phyloP scores from a whole-genome alignment of 1,139 yeast genomes.

The Torulaspora globosa region DNA sequence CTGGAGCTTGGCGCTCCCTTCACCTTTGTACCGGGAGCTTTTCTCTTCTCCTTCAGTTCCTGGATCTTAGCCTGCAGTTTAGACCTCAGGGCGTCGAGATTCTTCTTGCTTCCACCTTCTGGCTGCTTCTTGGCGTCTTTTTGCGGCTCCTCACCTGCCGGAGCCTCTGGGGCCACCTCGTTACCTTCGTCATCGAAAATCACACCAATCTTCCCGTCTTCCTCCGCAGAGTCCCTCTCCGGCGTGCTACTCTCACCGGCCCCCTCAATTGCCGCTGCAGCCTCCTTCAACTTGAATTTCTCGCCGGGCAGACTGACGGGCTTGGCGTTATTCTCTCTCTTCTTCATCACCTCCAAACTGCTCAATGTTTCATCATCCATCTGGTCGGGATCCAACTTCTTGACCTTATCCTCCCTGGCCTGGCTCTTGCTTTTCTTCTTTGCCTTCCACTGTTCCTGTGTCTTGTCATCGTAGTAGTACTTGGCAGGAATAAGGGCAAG shows the following conservation, averaged over 20 bases:
- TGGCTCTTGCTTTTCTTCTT: conserved; percentile 72
- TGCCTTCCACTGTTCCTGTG: conserved; percentile 82
- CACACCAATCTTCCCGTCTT: conserved; percentile 39
- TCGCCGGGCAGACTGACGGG: conserved; percentile 56
- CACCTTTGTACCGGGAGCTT: conserved; percentile 81
- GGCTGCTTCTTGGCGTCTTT: conserved; percentile 18
- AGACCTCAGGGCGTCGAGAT: conserved; percentile 61
- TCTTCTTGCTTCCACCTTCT: conserved; percentile 48
- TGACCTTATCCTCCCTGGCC: conserved; percentile 54
- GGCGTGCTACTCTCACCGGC: conserved; percentile 18
- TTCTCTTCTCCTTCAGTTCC: conserved; percentile 70
- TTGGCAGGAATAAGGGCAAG: conserved; percentile 90
- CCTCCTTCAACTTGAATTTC: conserved; percentile 18
- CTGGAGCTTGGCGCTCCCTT: conserved; percentile 80
- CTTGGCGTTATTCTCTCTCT: conserved; percentile 53
- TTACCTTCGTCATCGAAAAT: conserved; percentile 79
- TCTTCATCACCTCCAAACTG: conserved; percentile 65
- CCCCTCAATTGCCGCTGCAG: conserved; percentile 15
- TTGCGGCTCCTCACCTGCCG: conserved; percentile 7
- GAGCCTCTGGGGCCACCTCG: conserved; percentile 39
- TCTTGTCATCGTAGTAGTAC: conserved; percentile 75
- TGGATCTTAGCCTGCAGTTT: conserved; percentile 71
- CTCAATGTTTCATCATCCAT: conserved; percentile 50
- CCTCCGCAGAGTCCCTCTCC: conserved; percentile 25
- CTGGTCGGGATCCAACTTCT: conserved; percentile 70